Evolutionary conservation across 2,329 filamentous ascomycete species (phyloP).

Genomic region (Pyricularia grisea): DNA sequence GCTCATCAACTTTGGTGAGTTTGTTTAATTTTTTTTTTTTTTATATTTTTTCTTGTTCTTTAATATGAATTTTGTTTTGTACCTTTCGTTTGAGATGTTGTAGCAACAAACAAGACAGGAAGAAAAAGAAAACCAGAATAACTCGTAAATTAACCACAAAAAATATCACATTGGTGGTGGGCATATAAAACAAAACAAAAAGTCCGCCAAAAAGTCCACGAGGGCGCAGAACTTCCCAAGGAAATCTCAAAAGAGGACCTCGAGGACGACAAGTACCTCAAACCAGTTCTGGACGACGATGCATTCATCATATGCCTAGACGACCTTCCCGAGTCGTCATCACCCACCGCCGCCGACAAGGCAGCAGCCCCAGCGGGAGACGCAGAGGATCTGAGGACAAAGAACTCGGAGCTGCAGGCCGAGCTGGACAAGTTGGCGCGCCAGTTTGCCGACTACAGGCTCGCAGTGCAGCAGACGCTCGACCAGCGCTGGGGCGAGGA

Average conservation of each 20-base stretch:
- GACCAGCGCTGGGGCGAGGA: slow-evolving; percentile 55
- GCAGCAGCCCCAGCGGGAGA: slow-evolving; percentile 12
- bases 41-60: too few species aligned
- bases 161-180: not conserved
- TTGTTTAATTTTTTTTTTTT: not conserved
- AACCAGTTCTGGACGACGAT: slow-evolving; percentile 81
- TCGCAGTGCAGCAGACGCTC: slow-evolving; percentile 56
- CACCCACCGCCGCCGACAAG: slow-evolving; percentile 9
- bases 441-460: slow-evolving; percentile 57
- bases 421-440: slow-evolving; percentile 48
- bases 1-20: slow-evolving; percentile 58
- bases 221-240: slow-evolving; percentile 37
- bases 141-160: not conserved
- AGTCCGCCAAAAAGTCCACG: slow-evolving; percentile 39
- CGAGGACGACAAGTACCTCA: slow-evolving; percentile 70
- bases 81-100: too few species aligned
- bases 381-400: slow-evolving; percentile 30
- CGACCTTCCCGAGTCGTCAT: slow-evolving; percentile 51
- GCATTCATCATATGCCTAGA: slow-evolving; percentile 81
- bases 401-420: slow-evolving; percentile 48
- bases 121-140: not conserved
- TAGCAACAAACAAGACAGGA: too few species aligned
- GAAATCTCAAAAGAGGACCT: slow-evolving; percentile 54
- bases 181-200: slow-evolving; percentile 1
- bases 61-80: not conserved